These are phyloP conservation scores for Aquanectria penicillioides DNA, from an alignment of 2,329 filamentous ascomycete genomes.

Conservation along the genomic window DNA sequence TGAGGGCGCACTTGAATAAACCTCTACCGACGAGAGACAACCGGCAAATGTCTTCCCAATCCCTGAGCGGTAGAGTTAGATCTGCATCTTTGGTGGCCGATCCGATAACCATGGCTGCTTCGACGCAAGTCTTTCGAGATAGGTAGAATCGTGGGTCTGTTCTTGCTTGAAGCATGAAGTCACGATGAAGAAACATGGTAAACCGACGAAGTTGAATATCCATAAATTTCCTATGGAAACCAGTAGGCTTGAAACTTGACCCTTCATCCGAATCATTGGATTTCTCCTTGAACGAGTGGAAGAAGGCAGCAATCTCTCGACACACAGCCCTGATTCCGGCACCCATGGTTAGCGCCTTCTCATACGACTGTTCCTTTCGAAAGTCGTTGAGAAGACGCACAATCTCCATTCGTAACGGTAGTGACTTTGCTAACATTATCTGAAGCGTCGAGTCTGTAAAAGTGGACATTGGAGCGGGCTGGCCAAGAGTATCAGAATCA, in stretches of 20 bases:
- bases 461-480: conserved; percentile 7
- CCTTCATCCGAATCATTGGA: not conserved
- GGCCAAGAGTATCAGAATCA: conserved; percentile 15
- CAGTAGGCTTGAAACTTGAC: conserved; percentile 24
- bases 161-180: conserved; percentile 40
- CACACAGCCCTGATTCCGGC: conserved; percentile 34
- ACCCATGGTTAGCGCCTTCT: conserved; percentile 31
- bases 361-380: conserved; percentile 30
- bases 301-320: conserved; percentile 37
- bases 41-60: conserved; percentile 36
- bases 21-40: conserved; percentile 40
- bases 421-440: conserved; percentile 32
- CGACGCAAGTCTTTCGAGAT: conserved; percentile 38
- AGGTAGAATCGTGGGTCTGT: conserved; percentile 38
- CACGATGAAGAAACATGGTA: conserved; percentile 41
- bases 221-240: conserved; percentile 38
- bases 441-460: conserved; percentile 39
- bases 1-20: conserved; percentile 40
- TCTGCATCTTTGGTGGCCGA: conserved; percentile 29
- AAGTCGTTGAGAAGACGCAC: conserved; percentile 38
- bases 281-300: conserved; percentile 19
- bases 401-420: conserved; percentile 32
- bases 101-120: conserved; percentile 37
- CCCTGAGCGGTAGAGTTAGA: conserved; percentile 22
- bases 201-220: conserved; percentile 40